Conservation (phyloP, 345 rosid genomes). For the Iberis pinnata region DNA sequence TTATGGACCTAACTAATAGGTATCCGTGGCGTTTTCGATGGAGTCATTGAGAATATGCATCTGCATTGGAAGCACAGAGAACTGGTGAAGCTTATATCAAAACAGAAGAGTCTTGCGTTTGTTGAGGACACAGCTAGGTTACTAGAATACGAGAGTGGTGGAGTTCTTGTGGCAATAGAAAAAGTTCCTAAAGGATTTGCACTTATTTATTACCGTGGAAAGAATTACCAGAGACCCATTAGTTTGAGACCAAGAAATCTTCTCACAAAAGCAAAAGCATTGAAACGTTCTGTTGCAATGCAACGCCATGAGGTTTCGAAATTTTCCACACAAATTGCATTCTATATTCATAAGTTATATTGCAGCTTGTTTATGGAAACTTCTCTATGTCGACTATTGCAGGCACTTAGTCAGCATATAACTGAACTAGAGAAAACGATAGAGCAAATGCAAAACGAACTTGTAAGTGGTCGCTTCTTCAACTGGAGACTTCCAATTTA, state of each 20-base stretch:
- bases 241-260: constrained; percentile 90
- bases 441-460: constrained; percentile 66
- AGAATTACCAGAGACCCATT: constrained; percentile 83
- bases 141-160: constrained; percentile 93
- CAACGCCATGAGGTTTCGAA: constrained; percentile 84
- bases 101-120: constrained; percentile 83
- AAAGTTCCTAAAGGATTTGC: constrained; percentile 90
- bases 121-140: constrained; percentile 92
- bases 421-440: constrained; percentile 72
- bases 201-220: constrained; percentile 87
- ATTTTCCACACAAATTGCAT: constrained; percentile 5
- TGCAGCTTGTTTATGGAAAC: neutral
- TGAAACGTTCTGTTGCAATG: constrained; percentile 91
- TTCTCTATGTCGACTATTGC: constrained; percentile 23
- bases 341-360: constrained; percentile 1
- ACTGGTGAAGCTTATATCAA: constrained; percentile 87
- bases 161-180: constrained; percentile 88
- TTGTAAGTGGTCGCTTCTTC: constrained; percentile 57
- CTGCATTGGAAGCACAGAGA: constrained; percentile 99
- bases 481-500: no score
- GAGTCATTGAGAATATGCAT: constrained; percentile 98
- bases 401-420: constrained; percentile 96
- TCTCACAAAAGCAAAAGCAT: constrained; percentile 87
- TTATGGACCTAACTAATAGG: constrained; percentile 39
- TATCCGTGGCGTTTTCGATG: constrained; percentile 97